phyloP scores from a whole-genome alignment of 179 eudicot genomes.

The Patellifolia procumbens region DNA sequence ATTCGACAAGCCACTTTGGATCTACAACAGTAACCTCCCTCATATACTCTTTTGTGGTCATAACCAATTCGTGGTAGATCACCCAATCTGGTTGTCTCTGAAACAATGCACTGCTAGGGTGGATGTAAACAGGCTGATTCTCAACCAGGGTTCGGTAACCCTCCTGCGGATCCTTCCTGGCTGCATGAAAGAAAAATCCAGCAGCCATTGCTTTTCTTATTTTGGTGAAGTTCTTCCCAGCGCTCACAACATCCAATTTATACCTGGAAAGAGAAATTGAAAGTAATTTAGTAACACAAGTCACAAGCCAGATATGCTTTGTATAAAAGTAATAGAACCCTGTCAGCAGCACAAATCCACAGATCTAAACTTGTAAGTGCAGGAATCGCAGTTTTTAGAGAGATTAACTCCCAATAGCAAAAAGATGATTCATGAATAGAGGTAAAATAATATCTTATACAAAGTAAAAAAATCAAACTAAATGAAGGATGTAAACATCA shows the following conservation, averaged over 20 bases:
- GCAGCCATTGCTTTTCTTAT: slow-evolving; percentile 84
- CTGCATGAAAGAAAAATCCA: slow-evolving; percentile 92
- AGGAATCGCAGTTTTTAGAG: neutral
- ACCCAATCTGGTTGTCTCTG: slow-evolving; percentile 99
- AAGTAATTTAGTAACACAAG: slow-evolving; percentile 12
- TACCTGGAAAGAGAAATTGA: slow-evolving; percentile 50
- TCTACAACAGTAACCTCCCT: slow-evolving; percentile 86
- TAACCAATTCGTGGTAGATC: slow-evolving; percentile 87
- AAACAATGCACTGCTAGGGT: slow-evolving; percentile 93
- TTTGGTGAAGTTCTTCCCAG: slow-evolving; percentile 80
- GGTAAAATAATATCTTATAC: neutral
- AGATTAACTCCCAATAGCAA: neutral
- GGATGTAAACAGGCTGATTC: slow-evolving; percentile 92
- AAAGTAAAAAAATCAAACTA: neutral
- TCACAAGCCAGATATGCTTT: neutral
- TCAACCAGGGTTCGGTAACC: slow-evolving; percentile 92
- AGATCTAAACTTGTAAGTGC: slow-evolving; percentile 5
- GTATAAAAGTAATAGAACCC: neutral
- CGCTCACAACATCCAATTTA: slow-evolving; percentile 85
- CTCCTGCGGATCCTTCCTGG: slow-evolving; percentile 94
- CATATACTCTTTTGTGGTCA: slow-evolving; percentile 97
- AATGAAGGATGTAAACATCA: neutral
- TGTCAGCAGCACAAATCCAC: slow-evolving; percentile 9
- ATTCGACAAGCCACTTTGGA: slow-evolving; percentile 95
- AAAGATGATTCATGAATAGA: neutral